Evolutionary conservation across 1,284 basidiomycete species (phyloP), one percentile per base, ranked within the genome.

Genomic region (Pisolithus thermaeus): DNA sequence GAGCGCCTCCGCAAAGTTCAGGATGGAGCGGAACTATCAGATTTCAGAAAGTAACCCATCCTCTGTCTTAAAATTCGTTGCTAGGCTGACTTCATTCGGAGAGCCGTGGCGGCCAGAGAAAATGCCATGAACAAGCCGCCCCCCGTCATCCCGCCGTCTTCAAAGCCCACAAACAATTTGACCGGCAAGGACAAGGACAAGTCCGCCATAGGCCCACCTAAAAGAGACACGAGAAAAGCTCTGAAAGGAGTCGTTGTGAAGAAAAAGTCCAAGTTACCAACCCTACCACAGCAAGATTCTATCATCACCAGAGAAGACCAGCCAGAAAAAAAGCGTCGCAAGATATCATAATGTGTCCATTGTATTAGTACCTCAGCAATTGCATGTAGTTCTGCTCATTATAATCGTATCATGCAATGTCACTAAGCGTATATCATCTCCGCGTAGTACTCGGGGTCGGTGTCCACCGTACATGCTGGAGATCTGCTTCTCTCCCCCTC

Each of bases 221-320:
- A 77, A 66, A 87, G 81, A 63, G 79, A 84, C 38, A 56, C 62
- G 22, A 87, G 86, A 65, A 81, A 77, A 57, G 64, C 73, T 7
- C 70, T 90, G 41, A 90, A 88, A 64, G 88, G 88, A 37, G 83
- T 89, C 9, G 70, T 90, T n/a, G 80, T 89, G 46, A 90, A 88
- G 72, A 87, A 84, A 67, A 87, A 81, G 63, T 55, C 70, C 14
- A 85, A 81, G 60, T 49, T 61, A 25, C 56, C 64, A 28, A 51
- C 58, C 59, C 61, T 28, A 52, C 58, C 28, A 51, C 56, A 45
- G 57, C 65, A 20, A 46, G 61, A 40, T 47, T 50, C 56, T 43
- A 40, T 35, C 11, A n/a, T 55, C 49, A 14, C 44, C 18, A 32
- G 48, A 20, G 52, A 58, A 47, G 22, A 46, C 47, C 64, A 62